Evolutionary conservation across 164 flowering plant genomes (phyloP).

Genomic region (Macadamia tetraphylla): DNA sequence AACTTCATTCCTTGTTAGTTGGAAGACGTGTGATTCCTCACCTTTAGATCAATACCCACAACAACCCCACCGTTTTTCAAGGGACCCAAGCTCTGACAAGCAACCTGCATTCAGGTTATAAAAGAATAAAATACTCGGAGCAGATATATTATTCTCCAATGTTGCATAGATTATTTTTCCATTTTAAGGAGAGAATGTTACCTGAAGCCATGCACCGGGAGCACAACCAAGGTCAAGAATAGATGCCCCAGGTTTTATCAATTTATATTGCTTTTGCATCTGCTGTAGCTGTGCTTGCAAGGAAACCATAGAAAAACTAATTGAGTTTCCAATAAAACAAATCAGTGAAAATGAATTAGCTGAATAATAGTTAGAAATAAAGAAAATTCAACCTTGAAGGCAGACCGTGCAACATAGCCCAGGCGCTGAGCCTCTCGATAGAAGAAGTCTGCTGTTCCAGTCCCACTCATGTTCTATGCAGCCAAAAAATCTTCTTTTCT

Average conservation of each 20-base stretch:
- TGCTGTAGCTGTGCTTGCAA: constrained; percentile 58
- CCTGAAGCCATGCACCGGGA: constrained; percentile 99
- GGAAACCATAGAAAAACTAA: neutral
- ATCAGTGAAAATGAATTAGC: neutral
- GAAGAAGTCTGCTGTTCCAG: constrained; percentile 84
- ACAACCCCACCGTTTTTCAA: constrained; percentile 67
- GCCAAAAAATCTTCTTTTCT: too few species aligned
- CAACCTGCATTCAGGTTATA: constrained; percentile 46
- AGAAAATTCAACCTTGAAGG: constrained; percentile 61
- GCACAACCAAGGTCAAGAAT: constrained; percentile 99
- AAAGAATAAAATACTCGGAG: neutral
- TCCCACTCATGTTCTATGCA: constrained; percentile 50
- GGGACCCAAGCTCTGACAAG: constrained; percentile 93
- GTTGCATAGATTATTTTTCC: neutral
- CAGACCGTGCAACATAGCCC: constrained; percentile 93
- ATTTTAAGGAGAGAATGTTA: constrained; percentile 13
- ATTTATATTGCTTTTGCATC: constrained; percentile 74
- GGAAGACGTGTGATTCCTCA: constrained; percentile 10
- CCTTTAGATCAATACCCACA: constrained; percentile 93
- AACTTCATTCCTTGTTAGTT: too few species aligned
- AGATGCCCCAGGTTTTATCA: constrained; percentile 79
- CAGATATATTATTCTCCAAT: neutral
- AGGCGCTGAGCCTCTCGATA: constrained; percentile 96
- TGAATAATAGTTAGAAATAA: constrained; percentile 1
- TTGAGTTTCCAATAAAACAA: neutral